Evolutionary conservation across 345 rosid species (phyloP), one percentile per base, ranked within the genome.

Genomic region (Stellera chamaejasme): DNA sequence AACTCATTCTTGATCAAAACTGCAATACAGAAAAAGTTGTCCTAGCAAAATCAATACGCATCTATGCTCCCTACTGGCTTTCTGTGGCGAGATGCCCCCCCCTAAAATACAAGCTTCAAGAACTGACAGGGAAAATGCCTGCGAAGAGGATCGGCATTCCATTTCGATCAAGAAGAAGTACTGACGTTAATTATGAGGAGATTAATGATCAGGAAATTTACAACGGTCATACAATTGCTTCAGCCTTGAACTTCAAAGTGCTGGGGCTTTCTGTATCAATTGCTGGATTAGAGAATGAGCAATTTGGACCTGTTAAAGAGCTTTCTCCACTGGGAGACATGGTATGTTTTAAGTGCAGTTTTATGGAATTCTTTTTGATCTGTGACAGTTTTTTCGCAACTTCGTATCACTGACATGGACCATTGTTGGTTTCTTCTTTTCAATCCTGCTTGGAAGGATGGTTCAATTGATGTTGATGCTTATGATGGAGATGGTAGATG

Each of bases 41-140:
- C 28, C 50, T 80, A 74, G 78, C 80, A 52, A 93, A 80, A 75
- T 72, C 58, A 32, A 77, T 93, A 52, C 77, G 94, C 77, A 73
- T 93, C 52, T 89, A 93, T 55, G 96, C 96, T 65, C 90, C 97
- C 39, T 82, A 71, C 67, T 93, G 99, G 99, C 80, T 93, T 75
- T 75, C 92, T 46, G 65, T 89, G 61, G 74, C 92, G 28, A 79
- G 86, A 74, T 93, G 99, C 69, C 97, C 96, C 45, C 84, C 91
- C 10, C 89, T 93, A 68, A 75, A 77, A 48, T 83, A 62, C 54
- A 73, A 71, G 69, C 79, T 89, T 69, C 61, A 84, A 44, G 81
- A 93, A 52, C 13, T 78, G 58, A 61, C 71, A 9, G 83, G 76
- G 60, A 80, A 69, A 63, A 84, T 79, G 74, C 64, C 63, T 54